A percentile compares a stretch with the other conserved stretches of the same genome.
Conservation (phyloP, 2,329 filamentous ascomycete species). For the Laburnicola sp. region DNA sequence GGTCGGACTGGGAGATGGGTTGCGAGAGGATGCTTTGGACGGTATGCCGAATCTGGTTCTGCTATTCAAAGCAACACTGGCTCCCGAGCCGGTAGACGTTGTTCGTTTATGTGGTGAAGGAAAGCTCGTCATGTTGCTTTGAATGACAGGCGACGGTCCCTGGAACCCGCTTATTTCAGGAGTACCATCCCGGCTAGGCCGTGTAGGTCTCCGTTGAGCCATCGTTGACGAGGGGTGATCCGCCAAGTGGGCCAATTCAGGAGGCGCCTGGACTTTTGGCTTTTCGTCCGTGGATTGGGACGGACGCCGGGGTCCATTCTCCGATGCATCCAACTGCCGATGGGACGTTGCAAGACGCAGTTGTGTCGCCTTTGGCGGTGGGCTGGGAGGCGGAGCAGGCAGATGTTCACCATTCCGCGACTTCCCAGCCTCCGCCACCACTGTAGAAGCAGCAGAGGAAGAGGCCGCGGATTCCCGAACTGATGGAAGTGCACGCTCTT, state of each 20-base stretch:
- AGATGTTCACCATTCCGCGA: conserved; percentile 41
- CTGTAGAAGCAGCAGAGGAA: conserved; percentile 72
- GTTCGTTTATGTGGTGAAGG: conserved; percentile 56
- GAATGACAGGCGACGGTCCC: conserved; percentile 57
- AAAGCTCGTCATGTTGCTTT: conserved; percentile 58
- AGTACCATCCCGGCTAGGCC: conserved; percentile 53
- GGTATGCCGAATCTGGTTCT: conserved; percentile 32
- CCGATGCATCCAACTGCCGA: not conserved
- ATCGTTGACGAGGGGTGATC: conserved; percentile 59
- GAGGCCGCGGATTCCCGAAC: conserved; percentile 72
- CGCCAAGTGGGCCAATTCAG: conserved; percentile 59
- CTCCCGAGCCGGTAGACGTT: conserved; percentile 52
- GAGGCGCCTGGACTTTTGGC: conserved; percentile 36
- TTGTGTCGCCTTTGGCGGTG: conserved; percentile 31
- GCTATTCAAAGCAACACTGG: conserved; percentile 17
- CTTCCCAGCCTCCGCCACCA: conserved; percentile 57
- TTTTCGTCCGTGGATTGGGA: conserved; percentile 12
- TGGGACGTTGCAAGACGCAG: conserved; percentile 6
- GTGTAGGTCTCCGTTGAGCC: conserved; percentile 50
- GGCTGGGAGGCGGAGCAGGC: conserved; percentile 57
- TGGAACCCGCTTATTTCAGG: conserved; percentile 49
- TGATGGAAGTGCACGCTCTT: conserved; percentile 63
- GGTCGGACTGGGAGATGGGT: conserved; percentile 45
- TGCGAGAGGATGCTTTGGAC: conserved; percentile 40
- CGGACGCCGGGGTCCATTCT: not conserved